Base-by-base conservation (phyloP, 2,329 filamentous ascomycete genomes). In the Colletotrichum lini region DNA sequence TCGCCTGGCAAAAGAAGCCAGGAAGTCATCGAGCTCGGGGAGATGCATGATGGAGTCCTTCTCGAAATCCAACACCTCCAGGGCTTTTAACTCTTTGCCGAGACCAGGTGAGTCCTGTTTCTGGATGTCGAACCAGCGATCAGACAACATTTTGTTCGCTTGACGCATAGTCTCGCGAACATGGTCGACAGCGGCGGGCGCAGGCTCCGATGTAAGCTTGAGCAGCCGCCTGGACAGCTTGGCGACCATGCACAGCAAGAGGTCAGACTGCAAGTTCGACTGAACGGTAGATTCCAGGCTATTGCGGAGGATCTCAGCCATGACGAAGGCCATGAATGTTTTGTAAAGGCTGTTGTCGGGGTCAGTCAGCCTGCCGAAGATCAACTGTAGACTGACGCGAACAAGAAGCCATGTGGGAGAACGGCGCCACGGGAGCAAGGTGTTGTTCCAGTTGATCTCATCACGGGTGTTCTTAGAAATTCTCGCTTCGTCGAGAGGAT, bases 361-460 rank as follows among this genome's bases (percentile, higher is more conserved):
- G n/a, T 78, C 67, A 13, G 73, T 47, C 35, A 47, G 21, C 5
- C 45, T 45, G n/a, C 30, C 13, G 13, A 44, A 59, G 6, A 56
- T 9, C 2, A 82, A 73, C 62, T 90, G 87, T 2, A 89, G 71
- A 0, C 81, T 76, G 0, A 89, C 87, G 0, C 89, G 85, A 3
- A 91, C 65, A 0, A 90, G 78, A 0, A 91, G 79, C 88, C 88
- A 91, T 0, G 86, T 69, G 0, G 88, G 80, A 15, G 88, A 90
- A 54, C 85, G 78, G 13, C 84, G 79, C 88, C 88, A 90, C 0
- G 85, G 86, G 1, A 67, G 35, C 3, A 26, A 16, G 13, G 61
- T 58, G 1, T 69, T 57, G 2, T 74, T 70, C 80, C 82, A 89
- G 12, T 87, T 67, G 1, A 89, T 82, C 16, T 91, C 88, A 49